phyloP scores from a whole-genome alignment of 257 asterid genomes.

The Ophiorrhiza pumila region DNA sequence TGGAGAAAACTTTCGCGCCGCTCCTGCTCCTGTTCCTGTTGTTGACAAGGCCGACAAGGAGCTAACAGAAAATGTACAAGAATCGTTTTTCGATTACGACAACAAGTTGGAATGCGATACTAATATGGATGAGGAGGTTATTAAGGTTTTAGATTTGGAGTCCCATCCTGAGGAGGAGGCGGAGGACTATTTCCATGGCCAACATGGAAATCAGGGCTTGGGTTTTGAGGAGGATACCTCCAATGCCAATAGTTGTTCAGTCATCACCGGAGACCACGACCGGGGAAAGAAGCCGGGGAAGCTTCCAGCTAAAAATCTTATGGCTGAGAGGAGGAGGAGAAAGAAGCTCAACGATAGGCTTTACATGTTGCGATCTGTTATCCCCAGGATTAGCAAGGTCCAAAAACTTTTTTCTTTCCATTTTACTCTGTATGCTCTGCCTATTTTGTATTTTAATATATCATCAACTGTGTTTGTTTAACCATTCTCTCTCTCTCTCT shows the following conservation, averaged over 20 bases:
- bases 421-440: background rate
- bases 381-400: conserved; percentile 80
- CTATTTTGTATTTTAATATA: background rate
- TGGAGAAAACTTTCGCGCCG: conserved; percentile 5
- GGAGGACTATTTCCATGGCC: conserved; percentile 8
- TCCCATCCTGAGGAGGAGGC: conserved; percentile 10
- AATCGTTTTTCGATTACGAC: background rate
- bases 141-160: background rate
- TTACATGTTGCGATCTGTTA: conserved; percentile 71
- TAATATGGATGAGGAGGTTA: background rate
- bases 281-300: conserved; percentile 36
- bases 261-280: conserved; percentile 11
- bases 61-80: too few species aligned
- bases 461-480: too few species aligned
- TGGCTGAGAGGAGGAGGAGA: conserved; percentile 79
- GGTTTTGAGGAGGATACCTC: conserved; percentile 6
- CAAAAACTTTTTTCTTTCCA: background rate
- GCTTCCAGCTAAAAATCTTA: conserved; percentile 67
- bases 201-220: conserved; percentile 15
- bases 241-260: conserved; percentile 13
- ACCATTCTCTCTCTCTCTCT: too few species aligned
- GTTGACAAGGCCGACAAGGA: background rate
- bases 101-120: background rate
- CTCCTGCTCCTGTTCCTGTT: conserved; percentile 1
- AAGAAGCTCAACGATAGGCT: conserved; percentile 77